Evolutionary conservation across 2,329 filamentous ascomycete species (phyloP), one percentile per base, ranked within the genome.

Genomic region (Hymenoscyphus salicellus): DNA sequence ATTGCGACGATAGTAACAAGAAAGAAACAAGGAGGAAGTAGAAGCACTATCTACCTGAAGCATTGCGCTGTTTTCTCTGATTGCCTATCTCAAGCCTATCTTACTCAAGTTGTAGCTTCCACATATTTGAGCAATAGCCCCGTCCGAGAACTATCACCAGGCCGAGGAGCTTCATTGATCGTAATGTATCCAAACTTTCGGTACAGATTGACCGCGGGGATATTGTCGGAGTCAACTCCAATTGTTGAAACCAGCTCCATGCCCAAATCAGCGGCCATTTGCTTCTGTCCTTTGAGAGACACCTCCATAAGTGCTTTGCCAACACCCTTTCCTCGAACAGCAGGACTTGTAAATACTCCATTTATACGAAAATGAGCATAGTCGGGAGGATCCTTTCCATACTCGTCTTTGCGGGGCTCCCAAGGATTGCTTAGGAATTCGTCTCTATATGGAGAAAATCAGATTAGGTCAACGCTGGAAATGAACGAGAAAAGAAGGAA

Each of bases 311-410:
- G 68, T 1, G 69, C 69, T 63, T 73, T 74, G 10, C 74, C 78
- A 36, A 78, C 68, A 10, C 78, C 78, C 58, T 72, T 72, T 0
- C 77, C 74, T 16, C 78, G 76, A 62, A 73, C 73, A 58, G 75
- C 71, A 43, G 77, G 76, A n/a, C 71, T 64, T 8, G 76, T 79
- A 64, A 77, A 80, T 65, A 79, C 75, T 23, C 74, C 77, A 59
- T 76, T 74, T 49, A 79, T 71, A 41, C 76, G 73, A 63, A 72
- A 79, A 63, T 73, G 72, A 8, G 72, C 63, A 43, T 64, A 52
- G 33, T 30, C 20, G 5, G 46, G 43, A 49, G 46, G 56, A 20
- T 43, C 49, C 28, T 46, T 11, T 8, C 55, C 30, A 52, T 59
- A 38, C 11, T 57, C 41, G 28, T 26, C 56, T n/a, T 60, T 38